Base-by-base conservation (phyloP, 179 eudicot species). In the Corrigiola litoralis region DNA sequence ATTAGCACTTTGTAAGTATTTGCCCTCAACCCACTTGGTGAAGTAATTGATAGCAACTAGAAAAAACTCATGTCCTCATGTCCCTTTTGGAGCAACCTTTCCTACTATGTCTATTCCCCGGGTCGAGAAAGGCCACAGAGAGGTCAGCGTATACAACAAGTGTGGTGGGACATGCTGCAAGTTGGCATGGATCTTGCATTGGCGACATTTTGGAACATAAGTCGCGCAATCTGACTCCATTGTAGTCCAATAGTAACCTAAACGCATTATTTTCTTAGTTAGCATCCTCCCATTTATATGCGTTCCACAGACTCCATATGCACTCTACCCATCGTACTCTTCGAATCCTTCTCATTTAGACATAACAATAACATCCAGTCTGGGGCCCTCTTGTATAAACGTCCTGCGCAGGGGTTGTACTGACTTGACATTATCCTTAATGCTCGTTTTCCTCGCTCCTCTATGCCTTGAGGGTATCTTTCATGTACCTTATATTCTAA, bases 71-170 rank as follows among this genome's bases (percentile, higher is more conserved):
- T 72, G 66, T 0, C 53, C 61, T 4, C 68, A 55, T 0, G 46
- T 45, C 1, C 58, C 77, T 0, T 0, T 16, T 0, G 64, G 65
- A 1, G 49, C 9, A 0, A 62, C 24, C 2, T 63, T 41, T 0
- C 49, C 55, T 3, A 73, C 56, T 4, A 47, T 56, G 10, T 73
- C 77, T 1, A 73, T 67, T 46, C 65, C 72, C 69, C 63, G 67
- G 0, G 36, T 17, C 4, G 37, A 29, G 32, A 73, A 73, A 0
- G 65, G 61, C 65, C 72, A 67, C 0, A 59, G 59, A 0, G 69
- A 47, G 0, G 46, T 55, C 4, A 73, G 0, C 0, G 24, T 50
- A 20, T 41, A 23, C 0, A 46, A 13, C 3, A 18, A 16, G 0
- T 40, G 37, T 0, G 38, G 49, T 4, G 58, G 58, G 0, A 48